Evolutionary conservation across 2,329 filamentous ascomycete species (phyloP), one percentile per base, ranked within the genome.

Genomic region (Paecilomyces fulvus): DNA sequence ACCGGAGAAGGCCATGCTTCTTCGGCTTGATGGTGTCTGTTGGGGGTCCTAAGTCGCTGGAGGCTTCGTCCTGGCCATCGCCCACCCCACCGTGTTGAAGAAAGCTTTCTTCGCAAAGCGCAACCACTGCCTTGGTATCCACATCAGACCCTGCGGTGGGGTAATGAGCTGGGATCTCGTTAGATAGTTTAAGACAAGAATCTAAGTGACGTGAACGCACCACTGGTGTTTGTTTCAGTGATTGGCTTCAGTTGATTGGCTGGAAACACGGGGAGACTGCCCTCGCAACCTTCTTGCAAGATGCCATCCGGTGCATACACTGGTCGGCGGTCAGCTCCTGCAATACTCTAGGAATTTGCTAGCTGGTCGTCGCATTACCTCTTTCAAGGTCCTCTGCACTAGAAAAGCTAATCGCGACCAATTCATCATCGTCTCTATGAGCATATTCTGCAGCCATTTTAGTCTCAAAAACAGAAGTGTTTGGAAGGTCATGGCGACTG

Each of bases 401-500:
- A 21, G 65, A 60, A 60, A 69, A 69, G 28, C 65, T 65, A 31
- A 69, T 61, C 0, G 67, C 67, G 10, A 69, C 54, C 3, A 69
- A 49, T 55, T 69, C 67, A 50, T 67, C 65, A 52, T 69, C 67
- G 23, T 69, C 67, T 25, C 64, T 54, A 20, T 67, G 65, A 11
- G 61, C 61, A 8, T 63, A 48, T 50, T 67, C 66, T 69, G 33
- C 30, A 7, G 21, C 25, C 17, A 9, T 58, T 54, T 55, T 49
- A 58, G 53, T 10, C 14, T 12, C 10, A 30, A 28, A 28, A 21
- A 49, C 31, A 17, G 1, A 37, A 12, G 4, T 43, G 23, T 12
- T 48, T 30, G 8, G 4, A 3, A 23, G 7, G 30, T 20, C 53
- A 12, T 23, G 10, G 9, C 7, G 30, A 31, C 60, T 20, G 60